A percentile compares a stretch with the other conserved stretches of the same genome.
These are phyloP conservation scores for Sherardia arvensis DNA, from an alignment of 257 asterid species.

Conservation along the genomic window DNA sequence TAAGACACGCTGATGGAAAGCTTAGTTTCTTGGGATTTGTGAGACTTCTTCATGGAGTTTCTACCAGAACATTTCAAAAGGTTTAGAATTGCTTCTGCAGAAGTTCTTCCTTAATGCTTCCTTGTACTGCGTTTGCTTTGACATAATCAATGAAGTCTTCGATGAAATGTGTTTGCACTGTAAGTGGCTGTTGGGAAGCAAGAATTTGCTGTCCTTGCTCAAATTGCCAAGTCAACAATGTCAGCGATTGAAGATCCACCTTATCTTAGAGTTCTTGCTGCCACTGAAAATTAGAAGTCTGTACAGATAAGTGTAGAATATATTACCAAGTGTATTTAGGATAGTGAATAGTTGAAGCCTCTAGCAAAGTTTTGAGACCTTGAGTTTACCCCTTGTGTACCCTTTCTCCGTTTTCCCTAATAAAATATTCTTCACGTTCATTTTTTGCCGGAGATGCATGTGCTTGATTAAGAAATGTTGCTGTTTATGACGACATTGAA, in stretches of 20 bases:
- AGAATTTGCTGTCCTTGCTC: not conserved
- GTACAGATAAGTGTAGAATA: slow-evolving; percentile 46
- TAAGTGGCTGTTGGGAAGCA: slow-evolving; percentile 1
- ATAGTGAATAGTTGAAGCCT: slow-evolving; percentile 28
- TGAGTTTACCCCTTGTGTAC: slow-evolving; percentile 15
- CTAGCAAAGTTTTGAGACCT: slow-evolving; percentile 29
- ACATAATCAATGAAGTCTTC: not conserved
- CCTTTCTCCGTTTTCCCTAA: slow-evolving; percentile 5
- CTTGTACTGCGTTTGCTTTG: not conserved
- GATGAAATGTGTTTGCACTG: too few relatives aligned
- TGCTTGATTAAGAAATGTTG: too few relatives aligned
- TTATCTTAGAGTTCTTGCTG: slow-evolving; percentile 15
- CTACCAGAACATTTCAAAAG: slow-evolving; percentile 70
- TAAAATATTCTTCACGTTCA: slow-evolving; percentile 5
- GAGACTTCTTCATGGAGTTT: slow-evolving; percentile 74
- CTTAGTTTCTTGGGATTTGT: slow-evolving; percentile 92
- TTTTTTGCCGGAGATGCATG: not conserved
- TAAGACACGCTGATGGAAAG: slow-evolving; percentile 83
- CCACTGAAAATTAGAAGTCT: slow-evolving; percentile 30
- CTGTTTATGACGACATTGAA: too few relatives aligned
- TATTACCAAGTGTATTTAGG: slow-evolving; percentile 16
- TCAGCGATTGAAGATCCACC: not conserved
- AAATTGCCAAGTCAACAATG: not conserved
- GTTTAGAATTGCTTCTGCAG: slow-evolving; percentile 15
- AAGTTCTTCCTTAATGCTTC: not conserved